Evolutionary conservation across 768 basidiomycete genomes (phyloP), one percentile per base, ranked within the genome.

Genomic region (Trametes cingulata): DNA sequence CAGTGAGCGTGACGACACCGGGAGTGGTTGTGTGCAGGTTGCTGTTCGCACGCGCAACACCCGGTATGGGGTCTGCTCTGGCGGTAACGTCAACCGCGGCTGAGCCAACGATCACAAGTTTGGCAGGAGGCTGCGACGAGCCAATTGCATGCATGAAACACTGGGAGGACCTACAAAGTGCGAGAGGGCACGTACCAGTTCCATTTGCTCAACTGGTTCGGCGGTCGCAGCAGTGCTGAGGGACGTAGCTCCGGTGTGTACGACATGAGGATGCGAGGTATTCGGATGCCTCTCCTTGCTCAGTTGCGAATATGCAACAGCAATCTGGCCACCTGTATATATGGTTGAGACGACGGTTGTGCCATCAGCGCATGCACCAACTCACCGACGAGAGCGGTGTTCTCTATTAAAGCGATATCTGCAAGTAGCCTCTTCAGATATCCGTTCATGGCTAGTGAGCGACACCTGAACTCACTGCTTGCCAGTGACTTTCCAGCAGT

Each of bases 1-100:
- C 76, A 0, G 88, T 82, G 39, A 95, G 61, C 15, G 78, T 75
- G 24, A 98, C 84, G 13, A 71, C 76, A 10, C 97, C 97, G 0
- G 94, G 93, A 12, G 82, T 82, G 0, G 95, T 98, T 0, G 93
- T 90, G 56, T 85, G 79, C 13, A 79, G 72, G n/a, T 76, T 71
- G 35, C 79, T 65, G 33, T 74, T 67, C 1, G 70, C 68, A 20
- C 75, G 69, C 15, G 71, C 56, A 36, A 57, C 52, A 6, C 58
- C 46, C 15, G 71, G 62, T 7, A 68, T 46, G 27, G 75, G 71
- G n/a, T 61, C 56, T 52, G 81, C 78, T 20, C 72, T 74, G 4
- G 92, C 83, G 7, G 91, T 91, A 59, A 99, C 82, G 70, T 99
- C 97, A 6, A 98, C 78, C 5, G 96, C 97, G 13, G 94, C 87